phyloP scores from a whole-genome alignment of 305 asterid genomes.

The Fraxinus paxiana region DNA sequence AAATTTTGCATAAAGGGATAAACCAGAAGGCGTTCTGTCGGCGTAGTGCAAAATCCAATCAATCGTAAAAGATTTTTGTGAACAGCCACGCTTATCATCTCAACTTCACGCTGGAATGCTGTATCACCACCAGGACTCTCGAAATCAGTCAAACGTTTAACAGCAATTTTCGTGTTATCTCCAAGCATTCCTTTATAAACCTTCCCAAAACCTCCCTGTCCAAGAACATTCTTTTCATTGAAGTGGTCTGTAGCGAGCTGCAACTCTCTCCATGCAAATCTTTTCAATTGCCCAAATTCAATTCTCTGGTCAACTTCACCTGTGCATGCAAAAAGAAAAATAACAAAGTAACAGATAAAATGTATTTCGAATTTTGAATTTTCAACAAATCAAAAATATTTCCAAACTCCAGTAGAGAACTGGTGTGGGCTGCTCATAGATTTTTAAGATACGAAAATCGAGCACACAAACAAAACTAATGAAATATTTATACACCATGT shows the following conservation, averaged over 20 bases:
- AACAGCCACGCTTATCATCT: conserved; percentile 96
- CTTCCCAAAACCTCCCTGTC: conserved; percentile 97
- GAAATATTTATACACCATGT: background rate
- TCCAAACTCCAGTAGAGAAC: background rate
- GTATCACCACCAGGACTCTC: conserved; percentile 91
- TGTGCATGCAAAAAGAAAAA: conserved; percentile 23
- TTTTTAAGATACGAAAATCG: background rate
- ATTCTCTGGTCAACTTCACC: conserved; percentile 89
- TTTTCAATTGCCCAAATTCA: conserved; percentile 84
- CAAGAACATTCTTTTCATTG: conserved; percentile 76
- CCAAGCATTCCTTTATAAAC: conserved; percentile 78
- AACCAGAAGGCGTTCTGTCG: conserved; percentile 84
- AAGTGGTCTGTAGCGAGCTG: conserved; percentile 87
- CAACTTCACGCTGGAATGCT: conserved; percentile 94
- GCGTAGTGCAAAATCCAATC: conserved; percentile 93
- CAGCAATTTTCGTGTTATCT: conserved; percentile 84
- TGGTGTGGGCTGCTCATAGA: background rate
- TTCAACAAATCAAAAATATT: background rate
- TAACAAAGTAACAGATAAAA: background rate
- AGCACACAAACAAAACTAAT: background rate
- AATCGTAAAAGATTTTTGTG: conserved; percentile 79
- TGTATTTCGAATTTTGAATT: background rate
- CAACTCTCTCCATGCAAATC: conserved; percentile 90
- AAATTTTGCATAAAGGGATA: conserved; percentile 92
- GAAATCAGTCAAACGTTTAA: conserved; percentile 75